phyloP scores from a whole-genome alignment of 805 yeast genomes.

The Alloascoidea africana region DNA sequence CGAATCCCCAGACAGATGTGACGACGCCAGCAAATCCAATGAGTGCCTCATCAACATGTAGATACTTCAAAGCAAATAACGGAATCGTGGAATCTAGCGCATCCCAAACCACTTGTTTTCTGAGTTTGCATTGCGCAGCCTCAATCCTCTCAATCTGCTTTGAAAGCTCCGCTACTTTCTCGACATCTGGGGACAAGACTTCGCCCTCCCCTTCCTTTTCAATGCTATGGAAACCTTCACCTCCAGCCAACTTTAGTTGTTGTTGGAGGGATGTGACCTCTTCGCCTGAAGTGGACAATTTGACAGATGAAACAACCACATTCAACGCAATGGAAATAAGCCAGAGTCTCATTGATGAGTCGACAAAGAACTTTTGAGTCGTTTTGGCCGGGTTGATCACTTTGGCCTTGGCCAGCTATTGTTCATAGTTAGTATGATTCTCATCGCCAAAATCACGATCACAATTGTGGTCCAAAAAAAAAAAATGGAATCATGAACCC shows the following conservation, averaged over 20 bases:
- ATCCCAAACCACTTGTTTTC: slow-evolving; percentile 64
- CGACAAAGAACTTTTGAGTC: not conserved
- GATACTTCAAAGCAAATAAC: slow-evolving; percentile 43
- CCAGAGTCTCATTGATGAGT: not conserved
- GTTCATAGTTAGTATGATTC: not conserved
- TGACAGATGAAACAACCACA: not conserved
- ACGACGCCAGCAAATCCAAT: slow-evolving; percentile 75
- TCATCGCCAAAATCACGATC: too few species aligned
- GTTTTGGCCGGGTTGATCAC: not conserved
- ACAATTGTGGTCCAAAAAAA: too few species aligned
- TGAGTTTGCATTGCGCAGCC: too few species aligned
- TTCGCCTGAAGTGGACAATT: not conserved
- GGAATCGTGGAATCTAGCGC: slow-evolving; percentile 64
- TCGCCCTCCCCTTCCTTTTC: too few species aligned
- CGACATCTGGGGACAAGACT: too few species aligned
- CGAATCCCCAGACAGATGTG: slow-evolving; percentile 67
- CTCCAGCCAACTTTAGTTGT: not conserved
- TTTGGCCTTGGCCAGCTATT: not conserved
- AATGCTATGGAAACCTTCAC: too few species aligned
- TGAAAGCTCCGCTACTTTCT: too few species aligned
- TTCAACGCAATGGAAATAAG: not conserved
- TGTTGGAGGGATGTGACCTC: not conserved
- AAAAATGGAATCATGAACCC: too few species aligned
- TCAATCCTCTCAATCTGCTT: slow-evolving; percentile 22
- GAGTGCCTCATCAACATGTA: slow-evolving; percentile 58